Base-by-base conservation (phyloP, 2,329 filamentous ascomycete genomes). In the Claviceps paspali region DNA sequence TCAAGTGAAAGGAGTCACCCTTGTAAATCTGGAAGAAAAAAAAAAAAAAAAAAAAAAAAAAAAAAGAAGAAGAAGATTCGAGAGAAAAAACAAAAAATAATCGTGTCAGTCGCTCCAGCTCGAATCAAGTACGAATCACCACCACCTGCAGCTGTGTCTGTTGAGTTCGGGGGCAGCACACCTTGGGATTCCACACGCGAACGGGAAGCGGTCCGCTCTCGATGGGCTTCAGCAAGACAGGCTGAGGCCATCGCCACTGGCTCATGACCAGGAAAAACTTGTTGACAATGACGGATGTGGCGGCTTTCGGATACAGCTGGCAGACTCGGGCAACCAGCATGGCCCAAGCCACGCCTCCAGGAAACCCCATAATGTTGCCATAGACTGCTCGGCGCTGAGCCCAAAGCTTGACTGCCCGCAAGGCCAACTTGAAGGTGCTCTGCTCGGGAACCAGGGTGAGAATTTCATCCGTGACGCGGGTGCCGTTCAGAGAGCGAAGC, bases 291-390 rank as follows among this genome's bases (percentile, higher is more conserved):
- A 86, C 82, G 1, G 87, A 84, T 14, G 83, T 82, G 7, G 85
- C 83, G 6, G 91, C 91, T 53, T 85, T 86, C 11, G 91, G 91
- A 51, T 96, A 98, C 12, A 98, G 71, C 58, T 98, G 91, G 57
- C 91, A 96, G 29, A 96, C 83, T 45, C 91, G 75, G 36, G 91
- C 91, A 21, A 96, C 87, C 52, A 98, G 72, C 82, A 98, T 95
- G 10, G 88, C 91, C 85, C 88, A 98, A 5, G 91, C 91, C 29
- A 98, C 87, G 60, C 91, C 91, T 49, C 91, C 91, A 2, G 91
- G 91, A 48, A 91, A 98, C 19, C 91, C 91, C 59, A 94, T 86
- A 45, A 96, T 87, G 51, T 95, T 95, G 45, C 85, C 85, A 54
- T 96, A 96, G 33, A 96, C 85, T 18, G 83, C 91, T 43, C 88